These are phyloP conservation scores for Syncephalastrum monosporum DNA, from an alignment of 371 early-diverging fungal species.

Conservation along the genomic window DNA sequence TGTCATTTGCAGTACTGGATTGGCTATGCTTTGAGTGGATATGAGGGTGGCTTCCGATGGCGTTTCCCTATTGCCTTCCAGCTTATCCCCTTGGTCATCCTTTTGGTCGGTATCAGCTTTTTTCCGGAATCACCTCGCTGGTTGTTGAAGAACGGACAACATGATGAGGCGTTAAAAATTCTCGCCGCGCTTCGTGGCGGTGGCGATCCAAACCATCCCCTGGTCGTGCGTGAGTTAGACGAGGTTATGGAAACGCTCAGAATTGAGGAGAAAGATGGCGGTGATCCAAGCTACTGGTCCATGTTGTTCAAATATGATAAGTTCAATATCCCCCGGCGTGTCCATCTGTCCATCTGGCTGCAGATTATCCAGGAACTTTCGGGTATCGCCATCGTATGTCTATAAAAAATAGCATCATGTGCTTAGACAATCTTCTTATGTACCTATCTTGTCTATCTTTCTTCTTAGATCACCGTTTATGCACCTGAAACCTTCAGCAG, in stretches of 20 bases:
- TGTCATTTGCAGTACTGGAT: constrained; percentile 13
- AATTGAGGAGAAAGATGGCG: constrained; percentile 24
- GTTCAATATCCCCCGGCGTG: constrained; percentile 40
- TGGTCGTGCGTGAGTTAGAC: constrained; percentile 20
- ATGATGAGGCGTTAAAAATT: constrained; percentile 32
- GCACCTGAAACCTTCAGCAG: constrained; percentile 31
- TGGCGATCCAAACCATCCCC: constrained; percentile 36
- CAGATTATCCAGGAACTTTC: constrained; percentile 42
- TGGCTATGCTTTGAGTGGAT: constrained; percentile 35
- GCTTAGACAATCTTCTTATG: no score
- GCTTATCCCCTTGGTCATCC: constrained; percentile 29
- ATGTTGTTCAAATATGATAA: constrained; percentile 34
- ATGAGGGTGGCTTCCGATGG: constrained; percentile 35
- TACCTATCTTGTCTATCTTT: no score
- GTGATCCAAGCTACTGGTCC: constrained; percentile 33
- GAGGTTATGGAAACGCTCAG: constrained; percentile 26
- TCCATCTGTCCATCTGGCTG: constrained; percentile 39
- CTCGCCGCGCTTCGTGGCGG: constrained; percentile 40
- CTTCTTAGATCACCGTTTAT: constrained; percentile 30
- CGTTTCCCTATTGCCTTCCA: constrained; percentile 45
- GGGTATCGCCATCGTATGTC: constrained; percentile 22
- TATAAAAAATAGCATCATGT: neutral
- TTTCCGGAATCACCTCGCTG: constrained; percentile 41
- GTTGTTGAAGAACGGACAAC: constrained; percentile 31
- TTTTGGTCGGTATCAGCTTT: constrained; percentile 28